Evolutionary conservation across 2,329 filamentous ascomycete species (phyloP).

Genomic region (Verticillium nubilum): DNA sequence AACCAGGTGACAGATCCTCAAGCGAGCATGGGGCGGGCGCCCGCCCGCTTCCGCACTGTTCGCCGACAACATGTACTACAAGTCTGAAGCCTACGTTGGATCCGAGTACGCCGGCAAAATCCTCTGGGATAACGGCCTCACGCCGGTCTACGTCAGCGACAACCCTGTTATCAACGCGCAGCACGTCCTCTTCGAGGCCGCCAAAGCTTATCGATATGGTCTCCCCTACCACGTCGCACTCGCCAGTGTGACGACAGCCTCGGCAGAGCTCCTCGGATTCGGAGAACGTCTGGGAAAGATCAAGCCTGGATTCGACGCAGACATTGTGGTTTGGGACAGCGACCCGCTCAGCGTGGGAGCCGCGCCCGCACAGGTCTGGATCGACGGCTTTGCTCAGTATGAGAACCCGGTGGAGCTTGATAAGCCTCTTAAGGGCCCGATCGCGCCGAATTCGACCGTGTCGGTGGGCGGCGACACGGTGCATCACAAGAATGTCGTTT

Average conservation of each 20-base stretch:
- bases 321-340: conserved; percentile 58
- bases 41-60: conserved; percentile 58
- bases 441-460: conserved; percentile 33
- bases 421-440: conserved; percentile 38
- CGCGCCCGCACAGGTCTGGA: conserved; percentile 56
- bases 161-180: conserved; percentile 67
- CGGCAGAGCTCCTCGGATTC: conserved; percentile 53
- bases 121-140: conserved; percentile 59
- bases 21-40: conserved; percentile 48
- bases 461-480: conserved; percentile 4
- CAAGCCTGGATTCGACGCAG: conserved; percentile 57
- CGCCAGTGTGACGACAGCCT: conserved; percentile 51
- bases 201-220: conserved; percentile 54
- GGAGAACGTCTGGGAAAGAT: conserved; percentile 54
- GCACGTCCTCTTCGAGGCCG: conserved; percentile 62
- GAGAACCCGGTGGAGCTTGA: conserved; percentile 46
- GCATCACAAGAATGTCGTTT: conserved; percentile 35
- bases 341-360: conserved; percentile 57
- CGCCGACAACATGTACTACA: conserved; percentile 70
- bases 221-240: conserved; percentile 56
- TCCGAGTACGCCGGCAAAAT: conserved; percentile 63
- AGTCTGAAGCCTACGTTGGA: conserved; percentile 59
- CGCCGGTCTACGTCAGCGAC: conserved; percentile 63
- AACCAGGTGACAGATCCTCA: conserved; percentile 36
- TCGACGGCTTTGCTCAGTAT: conserved; percentile 55